These are phyloP conservation scores for Blechomonas ayalai DNA, from an alignment of 208 protist genomes.

Conservation along the genomic window DNA sequence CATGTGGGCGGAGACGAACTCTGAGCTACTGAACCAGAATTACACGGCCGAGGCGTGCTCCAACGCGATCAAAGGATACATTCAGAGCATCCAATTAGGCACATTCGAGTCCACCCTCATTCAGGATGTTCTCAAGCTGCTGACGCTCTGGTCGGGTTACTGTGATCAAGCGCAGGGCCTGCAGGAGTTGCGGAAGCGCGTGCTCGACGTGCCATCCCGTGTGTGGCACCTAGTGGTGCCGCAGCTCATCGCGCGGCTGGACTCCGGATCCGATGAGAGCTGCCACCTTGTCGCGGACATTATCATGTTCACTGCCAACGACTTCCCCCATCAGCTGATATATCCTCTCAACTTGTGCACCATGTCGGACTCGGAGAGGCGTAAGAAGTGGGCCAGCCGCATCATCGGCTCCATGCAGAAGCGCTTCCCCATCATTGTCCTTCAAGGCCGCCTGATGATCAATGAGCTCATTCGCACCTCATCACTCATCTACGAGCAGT, in stretches of 20 bases:
- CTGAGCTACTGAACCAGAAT: slow-evolving; percentile 37
- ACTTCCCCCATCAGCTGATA: slow-evolving; percentile 97
- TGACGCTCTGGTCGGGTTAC: slow-evolving; percentile 96
- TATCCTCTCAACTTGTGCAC: slow-evolving; percentile 98
- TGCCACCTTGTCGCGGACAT: slow-evolving; percentile 92
- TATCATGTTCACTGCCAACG: slow-evolving; percentile 89
- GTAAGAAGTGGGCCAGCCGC: slow-evolving; percentile 55
- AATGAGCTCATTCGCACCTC: slow-evolving; percentile 97
- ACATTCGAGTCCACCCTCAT: slow-evolving; percentile 72
- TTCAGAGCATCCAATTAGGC: slow-evolving; percentile 74
- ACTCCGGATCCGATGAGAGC: slow-evolving; percentile 87
- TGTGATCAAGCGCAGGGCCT: slow-evolving; percentile 62
- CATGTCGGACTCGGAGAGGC: slow-evolving; percentile 70
- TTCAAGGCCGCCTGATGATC: slow-evolving; percentile 93
- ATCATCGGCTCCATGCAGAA: slow-evolving; percentile 67
- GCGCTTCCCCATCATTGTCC: slow-evolving; percentile 59
- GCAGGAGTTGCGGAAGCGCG: slow-evolving; percentile 83
- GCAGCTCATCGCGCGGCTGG: slow-evolving; percentile 97
- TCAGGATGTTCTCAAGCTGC: slow-evolving; percentile 98
- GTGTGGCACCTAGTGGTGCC: slow-evolving; percentile 99
- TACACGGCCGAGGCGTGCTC: slow-evolving; percentile 45
- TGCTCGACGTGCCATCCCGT: slow-evolving; percentile 91
- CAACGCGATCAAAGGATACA: slow-evolving; percentile 79
- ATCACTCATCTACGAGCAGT: slow-evolving; percentile 93
- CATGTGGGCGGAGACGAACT: slow-evolving; percentile 72